phyloP scores from a whole-genome alignment of 2,329 filamentous ascomycete genomes.

The Talaromyces sp. region DNA sequence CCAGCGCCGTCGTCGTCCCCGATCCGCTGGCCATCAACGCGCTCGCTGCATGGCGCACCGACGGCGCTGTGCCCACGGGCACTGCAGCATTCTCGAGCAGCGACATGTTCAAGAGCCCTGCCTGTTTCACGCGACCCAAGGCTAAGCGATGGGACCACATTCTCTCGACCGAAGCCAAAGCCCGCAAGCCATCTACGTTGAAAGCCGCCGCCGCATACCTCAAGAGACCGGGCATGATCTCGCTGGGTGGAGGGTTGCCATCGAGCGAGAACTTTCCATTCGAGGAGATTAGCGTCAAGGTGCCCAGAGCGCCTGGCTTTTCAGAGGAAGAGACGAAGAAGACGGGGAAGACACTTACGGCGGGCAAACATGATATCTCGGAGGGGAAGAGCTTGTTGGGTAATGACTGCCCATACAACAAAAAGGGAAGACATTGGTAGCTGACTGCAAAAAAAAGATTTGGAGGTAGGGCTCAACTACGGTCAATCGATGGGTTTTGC shows the following conservation, averaged over 20 bases:
- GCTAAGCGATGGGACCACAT: constrained; percentile 72
- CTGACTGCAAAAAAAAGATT: constrained; percentile 50
- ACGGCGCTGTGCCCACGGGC: constrained; percentile 68
- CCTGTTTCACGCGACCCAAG: constrained; percentile 59
- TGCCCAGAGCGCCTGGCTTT: constrained; percentile 66
- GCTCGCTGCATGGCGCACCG: constrained; percentile 63
- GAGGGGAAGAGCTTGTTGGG: constrained; percentile 36
- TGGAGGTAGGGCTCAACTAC: constrained; percentile 89
- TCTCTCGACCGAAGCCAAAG: constrained; percentile 55
- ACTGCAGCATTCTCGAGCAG: constrained; percentile 73
- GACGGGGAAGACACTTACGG: constrained; percentile 56
- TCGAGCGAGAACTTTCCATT: constrained; percentile 92
- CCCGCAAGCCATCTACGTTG: constrained; percentile 62
- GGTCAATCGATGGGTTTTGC: constrained; percentile 80
- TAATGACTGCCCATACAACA: background rate
- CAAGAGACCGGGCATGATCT: constrained; percentile 72
- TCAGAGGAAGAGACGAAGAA: constrained; percentile 62
- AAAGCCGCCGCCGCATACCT: constrained; percentile 78
- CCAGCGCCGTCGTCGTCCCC: constrained; percentile 30
- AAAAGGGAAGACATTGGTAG: background rate
- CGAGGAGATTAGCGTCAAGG: constrained; percentile 68
- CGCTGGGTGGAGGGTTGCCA: constrained; percentile 85
- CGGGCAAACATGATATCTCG: constrained; percentile 79
- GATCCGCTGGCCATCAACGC: constrained; percentile 59
- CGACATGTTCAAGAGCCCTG: constrained; percentile 74